Evolutionary conservation across 2,329 filamentous ascomycete genomes (phyloP).

Genomic region (Albifimbria verrucaria): DNA sequence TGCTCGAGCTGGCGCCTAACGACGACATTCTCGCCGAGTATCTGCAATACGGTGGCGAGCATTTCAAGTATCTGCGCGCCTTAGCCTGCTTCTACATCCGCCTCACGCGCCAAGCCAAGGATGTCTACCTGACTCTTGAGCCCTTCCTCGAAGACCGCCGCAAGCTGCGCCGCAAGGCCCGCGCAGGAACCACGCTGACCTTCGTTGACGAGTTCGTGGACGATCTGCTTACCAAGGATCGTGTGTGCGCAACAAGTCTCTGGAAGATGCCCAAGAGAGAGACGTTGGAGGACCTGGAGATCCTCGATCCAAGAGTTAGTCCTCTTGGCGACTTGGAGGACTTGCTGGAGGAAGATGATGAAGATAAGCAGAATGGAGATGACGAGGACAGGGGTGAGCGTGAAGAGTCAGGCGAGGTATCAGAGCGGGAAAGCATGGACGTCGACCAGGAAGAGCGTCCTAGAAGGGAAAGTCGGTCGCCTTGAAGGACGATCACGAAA

Average conservation of each 20-base stretch:
- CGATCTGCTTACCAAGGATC: constrained; percentile 81
- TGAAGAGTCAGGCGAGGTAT: constrained; percentile 39
- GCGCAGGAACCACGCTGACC: constrained; percentile 72
- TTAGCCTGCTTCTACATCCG: constrained; percentile 92
- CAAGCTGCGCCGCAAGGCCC: constrained; percentile 75
- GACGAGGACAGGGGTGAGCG: constrained; percentile 21
- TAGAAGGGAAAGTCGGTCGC: constrained; percentile 20
- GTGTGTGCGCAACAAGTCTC: constrained; percentile 86
- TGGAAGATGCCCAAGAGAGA: constrained; percentile 86
- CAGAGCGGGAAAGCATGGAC: constrained; percentile 35
- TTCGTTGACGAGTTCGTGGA: constrained; percentile 92
- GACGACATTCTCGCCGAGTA: constrained; percentile 79
- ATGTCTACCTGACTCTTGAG: constrained; percentile 78
- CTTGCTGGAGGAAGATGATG: constrained; percentile 60
- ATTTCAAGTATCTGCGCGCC: constrained; percentile 84
- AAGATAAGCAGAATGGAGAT: constrained; percentile 30
- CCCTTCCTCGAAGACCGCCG: constrained; percentile 77
- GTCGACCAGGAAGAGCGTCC: constrained; percentile 29
- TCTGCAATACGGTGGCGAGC: constrained; percentile 68
- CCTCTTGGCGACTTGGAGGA: constrained; percentile 77
- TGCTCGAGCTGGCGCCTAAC: constrained; percentile 81
- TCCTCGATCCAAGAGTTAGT: constrained; percentile 82
- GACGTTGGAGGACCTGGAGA: constrained; percentile 82
- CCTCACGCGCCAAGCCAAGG: constrained; percentile 76
- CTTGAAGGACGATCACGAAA: constrained; percentile 13